Conservation (phyloP, 305 asterid genomes). For the Fraxinus baroniana region DNA sequence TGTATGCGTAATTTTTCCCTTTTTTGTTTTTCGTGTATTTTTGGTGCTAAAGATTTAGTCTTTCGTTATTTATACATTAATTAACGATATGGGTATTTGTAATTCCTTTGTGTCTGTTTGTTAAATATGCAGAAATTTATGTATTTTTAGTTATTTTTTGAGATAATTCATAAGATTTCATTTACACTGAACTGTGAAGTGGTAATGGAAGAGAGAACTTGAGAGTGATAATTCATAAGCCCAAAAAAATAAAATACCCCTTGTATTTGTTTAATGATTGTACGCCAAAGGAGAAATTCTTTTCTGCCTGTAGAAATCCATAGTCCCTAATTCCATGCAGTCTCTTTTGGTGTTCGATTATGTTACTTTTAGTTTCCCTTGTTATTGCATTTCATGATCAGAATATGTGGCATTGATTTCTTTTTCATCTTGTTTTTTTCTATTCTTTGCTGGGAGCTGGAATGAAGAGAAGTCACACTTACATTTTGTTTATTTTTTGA, state of each 20-base stretch:
- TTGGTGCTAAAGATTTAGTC: constrained; percentile 15
- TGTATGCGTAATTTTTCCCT: constrained; percentile 37
- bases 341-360: neutral
- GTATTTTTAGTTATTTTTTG: too few relatives aligned
- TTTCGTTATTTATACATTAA: constrained; percentile 5
- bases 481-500: neutral
- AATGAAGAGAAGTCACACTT: neutral
- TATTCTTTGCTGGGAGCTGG: constrained; percentile 11
- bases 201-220: neutral
- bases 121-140: neutral
- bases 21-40: neutral
- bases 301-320: neutral
- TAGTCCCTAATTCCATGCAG: neutral
- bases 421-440: neutral
- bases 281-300: neutral
- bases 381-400: neutral
- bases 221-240: neutral
- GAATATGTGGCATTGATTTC: neutral
- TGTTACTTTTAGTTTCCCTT: neutral
- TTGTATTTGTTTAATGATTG: neutral
- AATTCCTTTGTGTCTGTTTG: neutral
- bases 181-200: neutral
- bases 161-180: too few relatives aligned
- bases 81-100: constrained; percentile 2
- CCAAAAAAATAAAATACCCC: neutral